Percentiles rank a stretch among this genome's conserved stretches.
Conservation (phyloP, 164 flowering plant genomes). For the Macadamia integrifolia region DNA sequence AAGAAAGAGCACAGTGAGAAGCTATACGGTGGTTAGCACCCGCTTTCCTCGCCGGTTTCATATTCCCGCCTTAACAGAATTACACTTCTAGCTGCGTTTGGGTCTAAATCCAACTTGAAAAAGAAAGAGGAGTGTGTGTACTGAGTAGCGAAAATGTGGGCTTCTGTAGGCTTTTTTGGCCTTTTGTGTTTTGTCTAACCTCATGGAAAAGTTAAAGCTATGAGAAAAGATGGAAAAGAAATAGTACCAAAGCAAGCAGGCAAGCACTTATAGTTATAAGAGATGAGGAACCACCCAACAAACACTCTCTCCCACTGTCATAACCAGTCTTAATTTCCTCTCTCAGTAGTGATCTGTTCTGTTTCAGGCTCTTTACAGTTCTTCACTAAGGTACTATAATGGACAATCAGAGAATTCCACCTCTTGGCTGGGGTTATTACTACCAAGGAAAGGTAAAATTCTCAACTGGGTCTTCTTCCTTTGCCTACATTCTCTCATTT, state of each 20-base stretch:
- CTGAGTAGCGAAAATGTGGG: neutral
- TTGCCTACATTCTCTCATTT: neutral
- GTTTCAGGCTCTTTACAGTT: neutral
- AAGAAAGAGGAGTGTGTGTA: neutral
- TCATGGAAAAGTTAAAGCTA: neutral
- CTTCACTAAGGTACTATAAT: neutral
- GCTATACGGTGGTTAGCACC: neutral
- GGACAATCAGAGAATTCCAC: neutral
- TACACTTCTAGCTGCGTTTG: neutral
- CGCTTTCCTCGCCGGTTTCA: constrained; percentile 6
- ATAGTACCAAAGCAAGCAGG: neutral
- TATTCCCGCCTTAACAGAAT: constrained; percentile 7
- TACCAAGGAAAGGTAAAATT: neutral
- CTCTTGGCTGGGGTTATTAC: neutral
- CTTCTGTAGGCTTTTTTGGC: neutral
- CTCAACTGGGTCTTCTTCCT: neutral
- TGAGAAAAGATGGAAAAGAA: neutral
- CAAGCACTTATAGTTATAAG: neutral
- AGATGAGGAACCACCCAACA: neutral
- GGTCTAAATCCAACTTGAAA: neutral
- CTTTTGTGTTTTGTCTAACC: neutral
- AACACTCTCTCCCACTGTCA: neutral
- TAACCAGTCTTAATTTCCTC: too few species aligned
- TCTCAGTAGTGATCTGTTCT: neutral
- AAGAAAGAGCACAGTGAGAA: too few species aligned